Evolutionary conservation across 192 early-diverging fungal genomes (phyloP).

Genomic region (Diversispora eburnea): DNA sequence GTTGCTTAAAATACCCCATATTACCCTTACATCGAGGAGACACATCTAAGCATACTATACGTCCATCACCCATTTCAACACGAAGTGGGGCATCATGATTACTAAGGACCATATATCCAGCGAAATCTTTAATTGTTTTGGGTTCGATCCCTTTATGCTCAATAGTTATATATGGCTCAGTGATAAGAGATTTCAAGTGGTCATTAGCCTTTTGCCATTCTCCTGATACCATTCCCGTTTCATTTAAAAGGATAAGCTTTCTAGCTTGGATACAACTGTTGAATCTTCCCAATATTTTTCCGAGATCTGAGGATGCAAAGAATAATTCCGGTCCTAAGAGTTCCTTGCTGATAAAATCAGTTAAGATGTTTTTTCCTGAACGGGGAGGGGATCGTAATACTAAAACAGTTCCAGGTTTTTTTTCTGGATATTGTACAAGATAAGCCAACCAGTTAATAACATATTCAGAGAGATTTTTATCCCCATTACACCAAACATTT

Average conservation of each 20-base stretch:
- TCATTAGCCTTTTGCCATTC: conserved; percentile 17
- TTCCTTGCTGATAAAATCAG: conserved; percentile 7
- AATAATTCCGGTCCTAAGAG: not conserved
- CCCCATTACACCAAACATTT: conserved; percentile 11
- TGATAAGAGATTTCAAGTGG: conserved; percentile 23
- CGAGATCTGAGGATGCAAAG: conserved; percentile 1
- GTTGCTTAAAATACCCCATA: not conserved
- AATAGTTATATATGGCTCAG: not conserved
- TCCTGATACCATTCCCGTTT: not conserved
- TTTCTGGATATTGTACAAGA: not conserved
- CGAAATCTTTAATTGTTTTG: not conserved
- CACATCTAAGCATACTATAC: conserved; percentile 6
- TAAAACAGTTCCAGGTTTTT: conserved; percentile 16
- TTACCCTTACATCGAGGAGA: not conserved
- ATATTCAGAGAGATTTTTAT: conserved; percentile 14
- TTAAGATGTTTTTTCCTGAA: conserved; percentile 24
- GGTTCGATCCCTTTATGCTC: not conserved
- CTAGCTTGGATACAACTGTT: conserved; percentile 2
- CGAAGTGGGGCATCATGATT: conserved; percentile 4
- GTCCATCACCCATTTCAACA: conserved; percentile 1
- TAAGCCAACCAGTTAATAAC: conserved; percentile 6
- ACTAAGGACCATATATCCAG: conserved; percentile 14
- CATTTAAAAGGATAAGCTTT: conserved; percentile 6
- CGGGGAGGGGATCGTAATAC: not conserved
- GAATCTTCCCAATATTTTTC: conserved; percentile 17